These are phyloP conservation scores for Stephania cephalantha DNA, from an alignment of 164 flowering plant genomes.

Conservation along the genomic window DNA sequence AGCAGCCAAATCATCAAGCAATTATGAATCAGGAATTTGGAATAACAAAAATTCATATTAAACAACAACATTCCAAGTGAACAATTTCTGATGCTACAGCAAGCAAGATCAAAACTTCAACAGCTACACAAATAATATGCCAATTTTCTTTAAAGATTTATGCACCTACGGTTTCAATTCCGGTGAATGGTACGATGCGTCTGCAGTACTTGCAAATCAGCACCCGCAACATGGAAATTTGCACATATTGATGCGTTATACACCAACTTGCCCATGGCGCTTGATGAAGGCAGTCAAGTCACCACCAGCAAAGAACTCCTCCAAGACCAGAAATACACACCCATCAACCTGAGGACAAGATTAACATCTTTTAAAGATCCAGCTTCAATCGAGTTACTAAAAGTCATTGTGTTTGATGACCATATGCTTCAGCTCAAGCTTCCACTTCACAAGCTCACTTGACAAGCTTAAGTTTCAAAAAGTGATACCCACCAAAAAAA, in stretches of 20 bases:
- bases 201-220: slow-evolving; percentile 53
- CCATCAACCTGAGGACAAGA: no score
- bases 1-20: background rate
- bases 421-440: background rate
- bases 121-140: background rate
- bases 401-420: background rate
- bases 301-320: slow-evolving; percentile 69
- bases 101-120: background rate
- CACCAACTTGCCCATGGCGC: slow-evolving; percentile 50
- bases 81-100: background rate
- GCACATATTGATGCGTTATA: slow-evolving; percentile 7
- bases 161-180: slow-evolving; percentile 68
- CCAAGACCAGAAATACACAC: slow-evolving; percentile 51
- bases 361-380: slow-evolving; percentile 14
- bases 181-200: slow-evolving; percentile 49
- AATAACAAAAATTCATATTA: no score
- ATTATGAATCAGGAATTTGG: background rate
- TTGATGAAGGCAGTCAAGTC: slow-evolving; percentile 49
- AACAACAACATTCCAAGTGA: background rate
- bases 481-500: background rate
- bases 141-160: background rate
- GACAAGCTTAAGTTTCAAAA: background rate
- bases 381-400: background rate
- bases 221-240: slow-evolving; percentile 32
- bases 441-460: background rate